Evolutionary conservation across 306 rosid genomes (phyloP).

Genomic region (Ziziphus jujuba): DNA sequence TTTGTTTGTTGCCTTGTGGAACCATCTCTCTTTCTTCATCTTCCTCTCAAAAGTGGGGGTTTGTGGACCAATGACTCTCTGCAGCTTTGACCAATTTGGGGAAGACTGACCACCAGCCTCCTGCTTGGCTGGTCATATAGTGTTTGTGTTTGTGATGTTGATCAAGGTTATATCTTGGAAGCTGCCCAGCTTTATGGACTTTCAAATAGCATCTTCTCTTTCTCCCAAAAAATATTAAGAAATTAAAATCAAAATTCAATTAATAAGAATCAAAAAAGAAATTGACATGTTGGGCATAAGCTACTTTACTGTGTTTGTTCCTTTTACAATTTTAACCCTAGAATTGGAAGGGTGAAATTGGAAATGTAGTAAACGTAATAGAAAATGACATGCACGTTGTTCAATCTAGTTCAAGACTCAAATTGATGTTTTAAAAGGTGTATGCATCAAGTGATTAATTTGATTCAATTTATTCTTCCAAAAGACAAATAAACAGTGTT

Average conservation of each 20-base stretch:
- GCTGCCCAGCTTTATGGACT: slow-evolving; percentile 9
- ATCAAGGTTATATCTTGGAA: slow-evolving; percentile 16
- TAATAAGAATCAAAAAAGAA: no score
- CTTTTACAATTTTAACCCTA: neutral
- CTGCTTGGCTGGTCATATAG: neutral
- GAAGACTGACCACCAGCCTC: neutral
- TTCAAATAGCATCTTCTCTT: neutral
- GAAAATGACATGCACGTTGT: no score
- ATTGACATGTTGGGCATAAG: neutral
- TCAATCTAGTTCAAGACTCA: no score
- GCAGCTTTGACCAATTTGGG: slow-evolving; percentile 26
- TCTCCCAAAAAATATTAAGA: no score
- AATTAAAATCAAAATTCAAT: no score
- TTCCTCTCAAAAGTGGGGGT: no score
- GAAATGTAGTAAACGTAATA: no score
- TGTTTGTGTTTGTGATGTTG: neutral
- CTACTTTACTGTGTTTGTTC: neutral
- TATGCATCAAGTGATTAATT: no score
- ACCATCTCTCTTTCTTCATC: no score
- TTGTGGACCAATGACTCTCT: slow-evolving; percentile 25
- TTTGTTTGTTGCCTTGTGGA: slow-evolving; percentile 7
- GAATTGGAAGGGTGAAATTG: neutral
- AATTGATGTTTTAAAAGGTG: no score
- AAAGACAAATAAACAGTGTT: no score
- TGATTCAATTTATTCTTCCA: no score